Conservation (phyloP, 306 rosid species). For the Cucurbita argyrosperma region DNA sequence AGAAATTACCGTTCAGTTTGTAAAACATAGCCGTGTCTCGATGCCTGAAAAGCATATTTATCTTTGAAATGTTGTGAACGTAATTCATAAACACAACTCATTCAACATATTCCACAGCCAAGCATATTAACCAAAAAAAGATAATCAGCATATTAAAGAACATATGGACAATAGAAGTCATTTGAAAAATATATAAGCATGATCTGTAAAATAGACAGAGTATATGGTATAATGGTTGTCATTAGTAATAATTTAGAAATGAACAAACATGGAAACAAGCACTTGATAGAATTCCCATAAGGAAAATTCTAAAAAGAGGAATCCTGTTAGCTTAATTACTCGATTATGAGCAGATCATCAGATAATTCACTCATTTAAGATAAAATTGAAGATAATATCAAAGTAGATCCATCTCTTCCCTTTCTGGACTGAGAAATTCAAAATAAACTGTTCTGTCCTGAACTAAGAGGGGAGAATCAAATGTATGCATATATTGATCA, state of each 20-base stretch:
- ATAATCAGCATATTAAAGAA: too few relatives aligned
- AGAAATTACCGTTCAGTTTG: too few relatives aligned
- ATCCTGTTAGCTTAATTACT: neutral
- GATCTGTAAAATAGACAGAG: neutral
- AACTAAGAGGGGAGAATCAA: neutral
- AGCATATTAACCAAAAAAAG: neutral
- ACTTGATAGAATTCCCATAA: neutral
- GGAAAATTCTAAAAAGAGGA: neutral
- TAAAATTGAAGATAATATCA: neutral
- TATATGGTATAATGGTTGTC: neutral
- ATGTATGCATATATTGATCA: neutral
- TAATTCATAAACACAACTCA: neutral
- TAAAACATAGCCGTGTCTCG: neutral
- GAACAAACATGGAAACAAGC: neutral
- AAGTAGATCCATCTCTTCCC: too few relatives aligned
- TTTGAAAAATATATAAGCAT: neutral
- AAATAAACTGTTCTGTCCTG: neutral
- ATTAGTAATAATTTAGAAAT: neutral
- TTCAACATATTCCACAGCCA: neutral
- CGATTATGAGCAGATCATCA: neutral
- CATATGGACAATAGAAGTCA: neutral
- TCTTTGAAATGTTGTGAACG: too few relatives aligned
- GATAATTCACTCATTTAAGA: neutral
- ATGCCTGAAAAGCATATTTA: too few relatives aligned
- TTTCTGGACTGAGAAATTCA: neutral